Base-by-base conservation (phyloP, 495 filamentous ascomycete species). In the Annulohypoxylon maeteangense region DNA sequence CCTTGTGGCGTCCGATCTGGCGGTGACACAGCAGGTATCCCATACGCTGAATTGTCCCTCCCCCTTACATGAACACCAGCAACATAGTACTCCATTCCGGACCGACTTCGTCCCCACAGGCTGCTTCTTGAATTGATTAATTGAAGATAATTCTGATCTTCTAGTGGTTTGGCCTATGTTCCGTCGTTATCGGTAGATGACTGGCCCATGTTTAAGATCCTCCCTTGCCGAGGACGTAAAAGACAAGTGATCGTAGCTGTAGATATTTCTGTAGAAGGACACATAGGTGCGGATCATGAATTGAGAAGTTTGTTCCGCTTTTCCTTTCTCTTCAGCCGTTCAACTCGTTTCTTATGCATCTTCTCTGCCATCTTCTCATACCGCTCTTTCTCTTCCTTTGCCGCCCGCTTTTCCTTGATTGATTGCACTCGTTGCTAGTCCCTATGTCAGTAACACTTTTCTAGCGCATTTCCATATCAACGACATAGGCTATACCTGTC, bases 301-400 rank as follows among this genome's bases (percentile, higher is more conserved):
- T 94, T 97, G 74, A 98, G 80, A 74, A 96, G 81, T 84, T 98
- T 98, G 81, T 98, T 99, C 78, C 95, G 89, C 89, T 98, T 98
- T 86, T 98, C 95, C 78, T 93, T 89, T 77, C 94, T 87, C 89
- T 92, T 97, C 79, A 97, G 75, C 67, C 95, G 87, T 81, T 99
- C 95, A 23, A 99, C 90, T 69, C 94, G 85, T 86, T 97, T 98
- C 78, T 84, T 88, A 79, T 98, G 95, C 95, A 99, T 98, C 83
- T 93, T 98, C 81, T 95, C 92, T 29, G 92, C 95, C 89, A 99
- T 89, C 84, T 93, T 94, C 81, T 94, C 93, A 78, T 92, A 98
- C 40, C 96, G 87, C 68, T 91, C 93, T 81, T 93, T 95, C 84
- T 99, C 95, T 75, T 91, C 94, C 86, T 97, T 97, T 6, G 87